Evolutionary conservation across 2,329 filamentous ascomycete species (phyloP).

Genomic region (Pezicula radicicola): DNA sequence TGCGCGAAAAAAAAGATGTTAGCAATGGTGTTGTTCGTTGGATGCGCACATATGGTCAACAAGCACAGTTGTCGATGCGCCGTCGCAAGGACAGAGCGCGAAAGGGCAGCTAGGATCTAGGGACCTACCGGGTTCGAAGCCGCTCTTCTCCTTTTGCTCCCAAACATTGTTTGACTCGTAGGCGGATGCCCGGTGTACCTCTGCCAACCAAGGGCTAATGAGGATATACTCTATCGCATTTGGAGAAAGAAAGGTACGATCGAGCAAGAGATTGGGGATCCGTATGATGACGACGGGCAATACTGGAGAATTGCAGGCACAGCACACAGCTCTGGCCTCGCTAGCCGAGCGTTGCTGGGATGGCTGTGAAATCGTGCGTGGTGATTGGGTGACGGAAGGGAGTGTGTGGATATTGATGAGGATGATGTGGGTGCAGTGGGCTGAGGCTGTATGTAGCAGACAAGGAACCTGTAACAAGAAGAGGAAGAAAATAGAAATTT

Average conservation of each 20-base stretch:
- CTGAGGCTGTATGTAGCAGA: no score
- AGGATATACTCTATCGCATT: constrained; percentile 24
- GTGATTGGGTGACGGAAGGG: no score
- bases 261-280: constrained; percentile 10
- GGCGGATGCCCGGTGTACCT: constrained; percentile 19
- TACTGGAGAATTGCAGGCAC: neutral
- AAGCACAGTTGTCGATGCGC: constrained; percentile 6
- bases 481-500: no score
- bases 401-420: constrained; percentile 1
- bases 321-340: neutral
- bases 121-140: constrained; percentile 38
- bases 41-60: constrained; percentile 1
- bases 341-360: constrained; percentile 1
- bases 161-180: constrained; percentile 26
- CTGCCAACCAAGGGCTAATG: constrained; percentile 30
- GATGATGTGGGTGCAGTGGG: neutral
- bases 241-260: neutral
- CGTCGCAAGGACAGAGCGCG: constrained; percentile 12
- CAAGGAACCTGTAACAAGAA: no score
- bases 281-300: neutral
- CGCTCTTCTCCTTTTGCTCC: constrained; percentile 31
- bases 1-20: constrained; percentile 31
- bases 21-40: constrained; percentile 12
- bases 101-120: neutral
- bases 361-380: neutral